Conservation (phyloP, 2,329 filamentous ascomycete genomes). For the Sarocladium brachiariae region DNA sequence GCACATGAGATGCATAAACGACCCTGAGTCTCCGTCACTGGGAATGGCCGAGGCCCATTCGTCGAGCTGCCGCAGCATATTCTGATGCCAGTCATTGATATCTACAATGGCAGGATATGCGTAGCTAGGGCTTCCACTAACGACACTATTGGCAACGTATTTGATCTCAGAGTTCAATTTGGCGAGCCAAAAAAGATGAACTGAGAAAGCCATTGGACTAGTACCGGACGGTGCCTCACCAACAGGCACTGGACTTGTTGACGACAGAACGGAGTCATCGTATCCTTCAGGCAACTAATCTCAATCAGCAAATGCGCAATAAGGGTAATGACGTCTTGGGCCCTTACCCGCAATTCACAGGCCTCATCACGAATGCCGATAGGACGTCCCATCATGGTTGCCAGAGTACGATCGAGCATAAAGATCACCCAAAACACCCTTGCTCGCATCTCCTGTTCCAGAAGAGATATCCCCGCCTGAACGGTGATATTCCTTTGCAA, state of each 20-base stretch:
- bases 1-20: conserved; percentile 27
- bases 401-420: conserved; percentile 42
- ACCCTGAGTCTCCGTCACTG: conserved; percentile 11
- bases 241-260: not conserved
- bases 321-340: not conserved
- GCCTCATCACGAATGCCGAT: conserved; percentile 49
- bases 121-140: conserved; percentile 38
- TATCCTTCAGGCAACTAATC: conserved; percentile 21
- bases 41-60: conserved; percentile 34
- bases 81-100: conserved; percentile 38
- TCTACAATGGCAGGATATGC: conserved; percentile 39
- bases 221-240: not conserved
- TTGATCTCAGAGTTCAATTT: conserved; percentile 51
- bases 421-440: conserved; percentile 50
- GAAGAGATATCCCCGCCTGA: conserved; percentile 33
- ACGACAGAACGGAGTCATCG: conserved; percentile 15
- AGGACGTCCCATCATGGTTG: conserved; percentile 49
- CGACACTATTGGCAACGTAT: conserved; percentile 47
- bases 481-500: conserved; percentile 42
- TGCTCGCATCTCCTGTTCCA: conserved; percentile 48
- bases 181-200: conserved; percentile 41
- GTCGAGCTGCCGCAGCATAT: conserved; percentile 32
- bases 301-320: too few relatives aligned
- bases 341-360: conserved; percentile 40
- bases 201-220: conserved; percentile 30